phyloP scores from a whole-genome alignment of 805 yeast genomes.

The Blastobotrys terrestris region DNA sequence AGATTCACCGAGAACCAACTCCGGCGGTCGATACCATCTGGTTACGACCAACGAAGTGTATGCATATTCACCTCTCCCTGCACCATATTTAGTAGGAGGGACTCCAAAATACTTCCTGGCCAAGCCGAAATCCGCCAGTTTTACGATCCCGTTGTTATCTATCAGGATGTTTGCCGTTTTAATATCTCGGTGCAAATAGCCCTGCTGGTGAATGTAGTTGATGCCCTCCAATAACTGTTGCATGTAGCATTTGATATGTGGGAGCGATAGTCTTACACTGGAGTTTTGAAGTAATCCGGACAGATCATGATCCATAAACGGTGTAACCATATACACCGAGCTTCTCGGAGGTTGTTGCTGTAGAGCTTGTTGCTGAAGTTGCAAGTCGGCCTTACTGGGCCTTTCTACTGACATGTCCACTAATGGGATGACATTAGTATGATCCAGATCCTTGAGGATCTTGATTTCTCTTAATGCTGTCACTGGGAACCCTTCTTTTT shows the following conservation, averaged over 20 bases:
- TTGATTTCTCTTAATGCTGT: slow-evolving; percentile 92
- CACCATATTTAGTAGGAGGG: slow-evolving; percentile 48
- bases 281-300: slow-evolving; percentile 87
- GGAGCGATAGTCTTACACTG: slow-evolving; percentile 47
- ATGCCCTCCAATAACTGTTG: slow-evolving; percentile 73
- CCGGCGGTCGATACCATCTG: slow-evolving; percentile 97
- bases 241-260: slow-evolving; percentile 80
- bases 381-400: not conserved
- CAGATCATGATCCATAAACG: slow-evolving; percentile 88
- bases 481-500: slow-evolving; percentile 77
- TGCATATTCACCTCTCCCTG: slow-evolving; percentile 34
- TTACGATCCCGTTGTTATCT: slow-evolving; percentile 67
- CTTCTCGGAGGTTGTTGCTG: slow-evolving; percentile 23
- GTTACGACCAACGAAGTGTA: slow-evolving; percentile 81
- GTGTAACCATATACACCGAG: slow-evolving; percentile 77
- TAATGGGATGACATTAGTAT: slow-evolving; percentile 68
- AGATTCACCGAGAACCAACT: slow-evolving; percentile 77
- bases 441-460: slow-evolving; percentile 63
- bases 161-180: slow-evolving; percentile 93
- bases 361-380: not conserved
- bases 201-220: slow-evolving; percentile 62
- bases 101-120: slow-evolving; percentile 70
- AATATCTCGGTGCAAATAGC: slow-evolving; percentile 79
- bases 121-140: slow-evolving; percentile 93
- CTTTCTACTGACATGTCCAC: slow-evolving; percentile 68